Evolutionary conservation across 2,329 filamentous ascomycete species (phyloP).

Genomic region (Penicillium sclerotiorum): DNA sequence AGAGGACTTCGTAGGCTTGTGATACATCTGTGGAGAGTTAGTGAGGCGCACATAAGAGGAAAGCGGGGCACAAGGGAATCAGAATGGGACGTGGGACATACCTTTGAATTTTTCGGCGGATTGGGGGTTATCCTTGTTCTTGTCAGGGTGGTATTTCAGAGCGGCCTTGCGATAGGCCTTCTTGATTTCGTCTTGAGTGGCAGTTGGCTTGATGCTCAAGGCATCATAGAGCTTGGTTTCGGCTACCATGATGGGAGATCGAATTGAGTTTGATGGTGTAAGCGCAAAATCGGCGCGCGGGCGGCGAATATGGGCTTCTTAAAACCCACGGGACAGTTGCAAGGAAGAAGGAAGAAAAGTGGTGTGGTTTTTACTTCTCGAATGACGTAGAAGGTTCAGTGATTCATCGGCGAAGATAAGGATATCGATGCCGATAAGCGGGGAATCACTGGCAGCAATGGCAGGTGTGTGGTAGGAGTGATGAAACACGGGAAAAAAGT

Average conservation of each 20-base stretch:
- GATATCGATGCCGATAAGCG: slow-evolving; percentile 6
- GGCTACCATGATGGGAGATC: slow-evolving; percentile 69
- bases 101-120: slow-evolving; percentile 93
- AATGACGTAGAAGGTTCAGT: slow-evolving; percentile 42
- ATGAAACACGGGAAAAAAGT: too few species aligned
- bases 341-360: slow-evolving; percentile 3
- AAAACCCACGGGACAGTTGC: slow-evolving; percentile 11
- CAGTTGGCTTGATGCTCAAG: slow-evolving; percentile 75
- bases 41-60: neutral
- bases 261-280: slow-evolving; percentile 13
- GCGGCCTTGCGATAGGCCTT: slow-evolving; percentile 85
- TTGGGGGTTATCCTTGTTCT: slow-evolving; percentile 88
- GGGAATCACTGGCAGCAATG: too few species aligned
- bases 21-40: slow-evolving; percentile 67
- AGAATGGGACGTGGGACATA: slow-evolving; percentile 31
- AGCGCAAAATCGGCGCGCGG: neutral
- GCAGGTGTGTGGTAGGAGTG: too few species aligned
- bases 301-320: slow-evolving; percentile 1
- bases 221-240: slow-evolving; percentile 95
- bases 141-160: slow-evolving; percentile 93
- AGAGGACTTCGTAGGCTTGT: slow-evolving; percentile 96
- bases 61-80: neutral
- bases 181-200: slow-evolving; percentile 92
- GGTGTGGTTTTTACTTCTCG: slow-evolving; percentile 27
- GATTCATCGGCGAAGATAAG: too few species aligned